Evolutionary conservation across 2,329 filamentous ascomycete species (phyloP).

Genomic region (Colletotrichum eremochloae): DNA sequence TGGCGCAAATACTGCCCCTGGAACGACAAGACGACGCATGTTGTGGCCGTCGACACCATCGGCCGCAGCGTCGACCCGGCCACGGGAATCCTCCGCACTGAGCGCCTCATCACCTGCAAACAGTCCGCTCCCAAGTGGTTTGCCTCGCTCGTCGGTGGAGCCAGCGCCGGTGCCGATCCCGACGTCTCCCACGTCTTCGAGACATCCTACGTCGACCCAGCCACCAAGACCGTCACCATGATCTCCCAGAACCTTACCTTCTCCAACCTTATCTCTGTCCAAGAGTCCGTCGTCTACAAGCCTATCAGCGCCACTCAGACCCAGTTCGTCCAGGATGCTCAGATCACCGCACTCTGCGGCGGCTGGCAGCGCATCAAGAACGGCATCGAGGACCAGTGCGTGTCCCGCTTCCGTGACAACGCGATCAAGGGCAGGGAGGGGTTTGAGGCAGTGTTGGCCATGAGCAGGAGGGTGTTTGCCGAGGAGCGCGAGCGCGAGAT

Average conservation of each 20-base stretch:
- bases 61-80: conserved; percentile 72
- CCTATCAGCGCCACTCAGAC: conserved; percentile 74
- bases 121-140: conserved; percentile 83
- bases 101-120: conserved; percentile 73
- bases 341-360: conserved; percentile 93
- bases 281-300: conserved; percentile 91
- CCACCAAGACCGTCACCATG: conserved; percentile 91
- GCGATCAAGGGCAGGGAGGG: conserved; percentile 91
- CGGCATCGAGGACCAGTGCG: conserved; percentile 91
- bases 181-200: conserved; percentile 94
- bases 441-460: conserved; percentile 93
- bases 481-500: conserved; percentile 81
- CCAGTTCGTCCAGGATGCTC: conserved; percentile 87
- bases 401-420: conserved; percentile 92
- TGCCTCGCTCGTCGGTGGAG: conserved; percentile 78
- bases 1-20: conserved; percentile 99
- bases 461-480: conserved; percentile 91
- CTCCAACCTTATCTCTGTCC: conserved; percentile 89
- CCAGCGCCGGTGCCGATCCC: conserved; percentile 61
- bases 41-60: conserved; percentile 94
- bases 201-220: conserved; percentile 92
- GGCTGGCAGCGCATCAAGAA: conserved; percentile 98
- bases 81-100: conserved; percentile 72
- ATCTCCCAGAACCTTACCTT: conserved; percentile 95
- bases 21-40: conserved; percentile 99